Evolutionary conservation across 2,329 filamentous ascomycete species (phyloP).

Genomic region (Fonsecaea multimorphosa): DNA sequence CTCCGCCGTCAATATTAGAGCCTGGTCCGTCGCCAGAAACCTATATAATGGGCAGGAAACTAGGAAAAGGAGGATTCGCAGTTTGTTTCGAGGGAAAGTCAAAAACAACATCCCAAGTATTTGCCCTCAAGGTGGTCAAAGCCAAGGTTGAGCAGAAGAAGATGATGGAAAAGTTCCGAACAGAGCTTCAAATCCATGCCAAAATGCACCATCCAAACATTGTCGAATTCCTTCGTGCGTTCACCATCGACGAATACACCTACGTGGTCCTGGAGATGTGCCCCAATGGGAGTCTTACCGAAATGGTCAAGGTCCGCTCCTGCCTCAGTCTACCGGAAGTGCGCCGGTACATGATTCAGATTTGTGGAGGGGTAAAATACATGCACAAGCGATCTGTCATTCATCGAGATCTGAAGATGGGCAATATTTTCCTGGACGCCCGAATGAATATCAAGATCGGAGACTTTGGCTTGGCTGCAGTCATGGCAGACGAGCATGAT

Average conservation of each 20-base stretch:
- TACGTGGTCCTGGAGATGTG: slow-evolving; percentile 95
- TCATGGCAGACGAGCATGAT: slow-evolving; percentile 91
- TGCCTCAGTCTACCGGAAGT: slow-evolving; percentile 93
- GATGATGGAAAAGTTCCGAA: slow-evolving; percentile 68
- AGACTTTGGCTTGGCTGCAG: slow-evolving; percentile 91
- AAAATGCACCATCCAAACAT: slow-evolving; percentile 97
- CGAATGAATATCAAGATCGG: slow-evolving; percentile 98
- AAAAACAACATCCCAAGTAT: slow-evolving; percentile 51
- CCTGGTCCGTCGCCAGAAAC: slow-evolving; percentile 53
- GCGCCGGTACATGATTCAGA: slow-evolving; percentile 89
- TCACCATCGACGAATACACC: slow-evolving; percentile 85
- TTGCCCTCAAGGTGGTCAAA: slow-evolving; percentile 59
- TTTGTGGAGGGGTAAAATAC: slow-evolving; percentile 96
- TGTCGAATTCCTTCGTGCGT: slow-evolving; percentile 92
- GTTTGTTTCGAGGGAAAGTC: slow-evolving; percentile 57
- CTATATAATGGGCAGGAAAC: slow-evolving; percentile 53
- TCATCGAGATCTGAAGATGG: slow-evolving; percentile 96
- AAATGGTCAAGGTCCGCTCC: slow-evolving; percentile 93
- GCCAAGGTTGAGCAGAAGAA: slow-evolving; percentile 58
- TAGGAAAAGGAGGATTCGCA: slow-evolving; percentile 59
- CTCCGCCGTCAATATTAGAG: slow-evolving; percentile 53
- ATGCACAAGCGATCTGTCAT: slow-evolving; percentile 96
- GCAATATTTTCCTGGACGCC: slow-evolving; percentile 92
- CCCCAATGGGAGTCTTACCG: slow-evolving; percentile 94
- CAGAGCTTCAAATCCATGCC: slow-evolving; percentile 95